A percentile compares a stretch with the other conserved stretches of the same genome.
These are phyloP conservation scores for Zea mays DNA, from an alignment of 176 grass and related monocot species.

Conservation along the genomic window DNA sequence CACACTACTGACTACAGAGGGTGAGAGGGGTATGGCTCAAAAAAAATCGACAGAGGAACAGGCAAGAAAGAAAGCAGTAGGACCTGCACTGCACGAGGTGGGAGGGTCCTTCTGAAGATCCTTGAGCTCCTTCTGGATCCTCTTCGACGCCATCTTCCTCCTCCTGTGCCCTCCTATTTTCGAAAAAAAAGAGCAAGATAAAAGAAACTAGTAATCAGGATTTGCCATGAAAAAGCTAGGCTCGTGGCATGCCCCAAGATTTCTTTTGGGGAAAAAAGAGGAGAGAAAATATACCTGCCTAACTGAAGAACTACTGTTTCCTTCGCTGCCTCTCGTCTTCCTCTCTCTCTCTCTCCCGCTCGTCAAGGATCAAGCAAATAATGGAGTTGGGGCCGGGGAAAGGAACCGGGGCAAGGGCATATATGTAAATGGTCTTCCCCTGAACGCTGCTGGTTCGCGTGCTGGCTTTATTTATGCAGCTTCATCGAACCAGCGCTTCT, in stretches of 20 bases:
- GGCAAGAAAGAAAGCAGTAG: conserved; percentile 9
- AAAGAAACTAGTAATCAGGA: conserved; percentile 26
- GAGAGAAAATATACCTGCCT: conserved; percentile 8
- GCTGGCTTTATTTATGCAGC: conserved; percentile 46
- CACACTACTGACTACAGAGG: not conserved
- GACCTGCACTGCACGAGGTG: conserved; percentile 81
- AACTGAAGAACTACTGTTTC: not conserved
- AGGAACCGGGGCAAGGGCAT: conserved; percentile 34
- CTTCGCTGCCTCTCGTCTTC: not conserved
- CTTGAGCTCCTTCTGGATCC: conserved; percentile 86
- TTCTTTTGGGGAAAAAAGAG: not conserved
- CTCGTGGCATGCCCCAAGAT: not conserved
- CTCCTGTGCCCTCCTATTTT: conserved; percentile 6
- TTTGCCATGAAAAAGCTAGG: not conserved
- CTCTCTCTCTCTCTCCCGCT: not conserved
- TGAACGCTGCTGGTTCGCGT: conserved; percentile 40
- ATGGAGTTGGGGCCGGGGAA: conserved; percentile 34
- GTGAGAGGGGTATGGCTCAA: conserved; percentile 3
- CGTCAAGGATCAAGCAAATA: conserved; percentile 39
- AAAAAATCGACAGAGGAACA: conserved; percentile 17
- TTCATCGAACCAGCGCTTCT: conserved; percentile 14
- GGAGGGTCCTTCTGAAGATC: conserved; percentile 85
- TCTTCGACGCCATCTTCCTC: conserved; percentile 64
- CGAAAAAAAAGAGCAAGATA: not conserved
- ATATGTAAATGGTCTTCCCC: conserved; percentile 37